Evolutionary conservation across 345 rosid species (phyloP).

Genomic region (Orychophragmus violaceus): DNA sequence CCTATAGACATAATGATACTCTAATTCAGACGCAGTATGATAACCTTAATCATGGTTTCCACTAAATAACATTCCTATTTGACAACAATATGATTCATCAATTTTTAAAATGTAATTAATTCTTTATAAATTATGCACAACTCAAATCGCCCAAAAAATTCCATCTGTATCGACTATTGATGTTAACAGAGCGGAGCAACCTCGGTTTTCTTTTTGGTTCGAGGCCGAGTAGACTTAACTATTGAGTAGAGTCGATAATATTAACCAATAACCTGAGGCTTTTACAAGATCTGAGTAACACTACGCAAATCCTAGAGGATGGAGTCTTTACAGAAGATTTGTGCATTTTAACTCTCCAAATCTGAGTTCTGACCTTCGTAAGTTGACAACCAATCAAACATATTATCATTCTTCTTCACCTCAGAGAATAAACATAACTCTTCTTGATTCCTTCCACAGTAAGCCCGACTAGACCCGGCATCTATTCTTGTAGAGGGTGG

Average conservation of each 20-base stretch:
- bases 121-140: too few species aligned
- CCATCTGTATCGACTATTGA: background rate
- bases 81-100: too few species aligned
- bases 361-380: conserved; percentile 36
- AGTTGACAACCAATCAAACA: conserved; percentile 31
- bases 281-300: conserved; percentile 16
- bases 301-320: conserved; percentile 13
- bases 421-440: conserved; percentile 59
- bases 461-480: conserved; percentile 35
- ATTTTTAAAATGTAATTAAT: too few species aligned
- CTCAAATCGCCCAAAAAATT: too few species aligned
- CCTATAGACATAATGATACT: too few species aligned
- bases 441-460: conserved; percentile 33
- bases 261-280: conserved; percentile 16
- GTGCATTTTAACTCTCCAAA: conserved; percentile 39
- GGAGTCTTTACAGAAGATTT: conserved; percentile 39
- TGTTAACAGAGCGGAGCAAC: background rate
- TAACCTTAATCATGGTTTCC: too few species aligned
- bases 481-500: conserved; percentile 36
- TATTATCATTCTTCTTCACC: conserved; percentile 36
- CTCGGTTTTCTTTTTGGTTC: background rate
- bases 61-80: too few species aligned
- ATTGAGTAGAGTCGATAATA: conserved; percentile 6
- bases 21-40: too few species aligned
- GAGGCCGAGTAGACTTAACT: background rate